A percentile compares a stretch with the other conserved stretches of the same genome.
Conservation (phyloP, 257 asterid species). For the Ehretia macrophylla region DNA sequence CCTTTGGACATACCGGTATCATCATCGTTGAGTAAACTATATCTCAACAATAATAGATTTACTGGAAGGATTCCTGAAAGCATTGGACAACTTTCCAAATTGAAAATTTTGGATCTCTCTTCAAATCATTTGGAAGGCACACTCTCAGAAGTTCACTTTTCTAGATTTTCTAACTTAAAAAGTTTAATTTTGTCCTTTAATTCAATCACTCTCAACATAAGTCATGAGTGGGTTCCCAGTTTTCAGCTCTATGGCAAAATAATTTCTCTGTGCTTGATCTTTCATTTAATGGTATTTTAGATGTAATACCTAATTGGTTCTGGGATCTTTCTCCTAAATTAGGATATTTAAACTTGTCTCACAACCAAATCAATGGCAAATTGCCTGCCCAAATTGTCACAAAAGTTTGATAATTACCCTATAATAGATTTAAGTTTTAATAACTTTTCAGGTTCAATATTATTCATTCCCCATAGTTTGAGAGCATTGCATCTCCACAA, state of each 20-base stretch:
- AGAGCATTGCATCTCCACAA: not conserved
- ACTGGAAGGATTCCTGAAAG: slow-evolving; percentile 11
- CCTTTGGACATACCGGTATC: too few species aligned
- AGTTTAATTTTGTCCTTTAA: slow-evolving; percentile 13
- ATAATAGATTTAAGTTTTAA: slow-evolving; percentile 21
- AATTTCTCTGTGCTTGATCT: slow-evolving; percentile 13
- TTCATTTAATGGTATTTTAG: slow-evolving; percentile 20
- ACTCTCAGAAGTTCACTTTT: slow-evolving; percentile 15
- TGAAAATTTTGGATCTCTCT: slow-evolving; percentile 4
- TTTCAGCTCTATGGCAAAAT: slow-evolving; percentile 7
- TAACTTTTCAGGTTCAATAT: slow-evolving; percentile 18
- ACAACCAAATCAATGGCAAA: slow-evolving; percentile 29
- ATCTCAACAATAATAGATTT: too few species aligned
- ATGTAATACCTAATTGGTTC: slow-evolving; percentile 27
- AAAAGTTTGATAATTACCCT: not conserved
- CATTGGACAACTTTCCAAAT: slow-evolving; percentile 12
- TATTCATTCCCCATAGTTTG: slow-evolving; percentile 5
- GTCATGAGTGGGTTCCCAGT: slow-evolving; percentile 25
- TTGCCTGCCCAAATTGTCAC: slow-evolving; percentile 13
- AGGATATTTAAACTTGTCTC: slow-evolving; percentile 21
- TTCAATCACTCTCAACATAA: slow-evolving; percentile 8
- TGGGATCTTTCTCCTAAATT: slow-evolving; percentile 6
- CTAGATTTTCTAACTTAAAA: slow-evolving; percentile 15
- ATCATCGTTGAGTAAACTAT: too few species aligned
- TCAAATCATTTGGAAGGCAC: slow-evolving; percentile 20